Base-by-base conservation (phyloP, 108 stramenopile species). In the Cyclotella kingstonii region DNA sequence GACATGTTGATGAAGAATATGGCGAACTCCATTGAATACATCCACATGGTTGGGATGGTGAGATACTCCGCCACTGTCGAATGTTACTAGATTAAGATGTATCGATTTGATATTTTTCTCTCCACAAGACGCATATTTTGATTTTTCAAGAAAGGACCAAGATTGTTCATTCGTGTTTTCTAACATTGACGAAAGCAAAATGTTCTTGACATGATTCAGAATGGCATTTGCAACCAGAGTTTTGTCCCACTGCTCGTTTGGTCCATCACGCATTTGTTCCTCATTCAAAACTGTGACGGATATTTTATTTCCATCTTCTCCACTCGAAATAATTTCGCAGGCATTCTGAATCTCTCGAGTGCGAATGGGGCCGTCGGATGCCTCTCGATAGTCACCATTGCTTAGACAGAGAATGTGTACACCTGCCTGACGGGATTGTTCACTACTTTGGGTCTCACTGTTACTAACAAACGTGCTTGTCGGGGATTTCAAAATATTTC, bases 41-140 rank as follows among this genome's bases (percentile, higher is more conserved):
- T 88, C 88, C 2, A 73, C 68, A 59, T 93, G 91, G 80, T 93
- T 93, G 30, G 82, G 68, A 73, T 93, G 91, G 5, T 85, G 83
- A 7, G 88, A 90, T 9, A 93, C 85, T 22, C 91, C 91, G 1
- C 42, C 34, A 8, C 66, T 12, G 51, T 93, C 91, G 71, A 93
- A 93, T 18, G 91, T 93, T 3, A 90, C 34, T 1, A 90, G 28
- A 23, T 75, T 75, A 17, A 75, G 38, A 48, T 61, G 54, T 11
- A 48, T 41, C 10, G 52, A 30, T 56, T 48, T 57, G 4, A 64
- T 54, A 5, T 71, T 60, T 51, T 21, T 9, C 38, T 80, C 15
- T 52, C 34, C n/a, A 30, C 29, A 10, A 53, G 54, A 2, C 27
- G 21, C 63, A 38, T 36, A 17, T 25, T 36, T 54, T 58, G 36